phyloP scores from a whole-genome alignment of 148 eudicot genomes.

The Cornus florida region DNA sequence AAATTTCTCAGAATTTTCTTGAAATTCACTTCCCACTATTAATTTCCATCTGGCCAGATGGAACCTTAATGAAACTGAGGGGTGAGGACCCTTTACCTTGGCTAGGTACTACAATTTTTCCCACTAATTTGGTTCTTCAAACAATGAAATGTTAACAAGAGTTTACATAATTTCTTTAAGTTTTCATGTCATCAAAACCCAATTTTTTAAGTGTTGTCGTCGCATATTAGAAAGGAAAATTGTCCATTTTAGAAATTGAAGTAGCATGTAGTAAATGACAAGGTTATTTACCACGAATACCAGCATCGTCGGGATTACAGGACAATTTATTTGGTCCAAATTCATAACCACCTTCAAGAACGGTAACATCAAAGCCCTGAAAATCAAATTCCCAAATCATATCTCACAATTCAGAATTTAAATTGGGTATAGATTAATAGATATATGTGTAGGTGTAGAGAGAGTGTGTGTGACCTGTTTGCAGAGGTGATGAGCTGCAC shows the following conservation, averaged over 20 bases:
- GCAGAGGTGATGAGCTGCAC: conserved; percentile 72
- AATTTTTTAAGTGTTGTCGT: not conserved
- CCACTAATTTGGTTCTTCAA: not conserved
- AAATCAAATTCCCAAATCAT: not conserved
- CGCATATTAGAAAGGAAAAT: not conserved
- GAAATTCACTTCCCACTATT: no score
- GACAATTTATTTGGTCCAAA: conserved; percentile 37
- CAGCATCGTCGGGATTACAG: conserved; percentile 60
- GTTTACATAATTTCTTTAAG: not conserved
- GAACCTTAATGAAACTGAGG: no score
- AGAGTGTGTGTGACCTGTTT: conserved; percentile 47
- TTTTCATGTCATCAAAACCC: not conserved
- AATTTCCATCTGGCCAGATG: no score
- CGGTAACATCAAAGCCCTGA: conserved; percentile 78
- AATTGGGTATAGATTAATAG: not conserved
- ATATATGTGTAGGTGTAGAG: not conserved
- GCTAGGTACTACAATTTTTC: not conserved
- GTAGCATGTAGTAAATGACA: not conserved
- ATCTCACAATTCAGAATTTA: not conserved
- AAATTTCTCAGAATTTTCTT: no score
- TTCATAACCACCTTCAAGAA: conserved; percentile 66
- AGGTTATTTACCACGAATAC: conserved; percentile 51
- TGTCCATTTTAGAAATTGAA: not conserved
- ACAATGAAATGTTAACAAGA: not conserved
- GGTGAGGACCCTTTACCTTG: no score